These are phyloP conservation scores for Chimonanthus salicifolius DNA, from an alignment of 164 flowering plant species.

Conservation along the genomic window DNA sequence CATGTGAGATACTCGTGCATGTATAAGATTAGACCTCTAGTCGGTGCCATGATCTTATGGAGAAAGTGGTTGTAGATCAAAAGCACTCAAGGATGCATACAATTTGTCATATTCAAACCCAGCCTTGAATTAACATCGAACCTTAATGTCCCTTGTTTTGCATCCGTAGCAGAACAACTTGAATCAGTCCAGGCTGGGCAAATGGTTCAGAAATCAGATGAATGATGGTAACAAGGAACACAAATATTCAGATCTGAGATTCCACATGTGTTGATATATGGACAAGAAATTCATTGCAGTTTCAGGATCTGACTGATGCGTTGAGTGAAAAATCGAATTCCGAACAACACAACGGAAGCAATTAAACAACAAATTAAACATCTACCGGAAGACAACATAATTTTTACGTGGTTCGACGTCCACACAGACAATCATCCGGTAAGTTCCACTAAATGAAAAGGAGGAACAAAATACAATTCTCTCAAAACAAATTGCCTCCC, in stretches of 20 bases:
- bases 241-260: constrained; percentile 29
- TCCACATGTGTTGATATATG: constrained; percentile 74
- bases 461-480: too few species aligned
- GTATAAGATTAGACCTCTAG: constrained; percentile 38
- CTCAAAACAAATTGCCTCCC: too few species aligned
- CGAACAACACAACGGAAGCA: too few species aligned
- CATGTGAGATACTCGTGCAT: too few species aligned
- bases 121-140: constrained; percentile 42
- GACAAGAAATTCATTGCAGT: constrained; percentile 79
- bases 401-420: too few species aligned
- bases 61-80: constrained; percentile 65
- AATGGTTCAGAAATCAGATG: constrained; percentile 79
- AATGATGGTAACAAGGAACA: constrained; percentile 21
- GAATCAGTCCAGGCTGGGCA: constrained; percentile 48
- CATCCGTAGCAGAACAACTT: constrained; percentile 62
- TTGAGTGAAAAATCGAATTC: too few species aligned
- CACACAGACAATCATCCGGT: too few species aligned
- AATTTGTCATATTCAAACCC: constrained; percentile 50
- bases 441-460: too few species aligned
- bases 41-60: constrained; percentile 55
- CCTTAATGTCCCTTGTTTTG: constrained; percentile 35
- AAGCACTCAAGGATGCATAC: background rate
- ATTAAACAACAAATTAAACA: too few species aligned
- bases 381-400: too few species aligned
- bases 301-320: constrained; percentile 53